Base-by-base conservation (phyloP, 768 basidiomycete species). In the Pleurotus eryngii region DNA sequence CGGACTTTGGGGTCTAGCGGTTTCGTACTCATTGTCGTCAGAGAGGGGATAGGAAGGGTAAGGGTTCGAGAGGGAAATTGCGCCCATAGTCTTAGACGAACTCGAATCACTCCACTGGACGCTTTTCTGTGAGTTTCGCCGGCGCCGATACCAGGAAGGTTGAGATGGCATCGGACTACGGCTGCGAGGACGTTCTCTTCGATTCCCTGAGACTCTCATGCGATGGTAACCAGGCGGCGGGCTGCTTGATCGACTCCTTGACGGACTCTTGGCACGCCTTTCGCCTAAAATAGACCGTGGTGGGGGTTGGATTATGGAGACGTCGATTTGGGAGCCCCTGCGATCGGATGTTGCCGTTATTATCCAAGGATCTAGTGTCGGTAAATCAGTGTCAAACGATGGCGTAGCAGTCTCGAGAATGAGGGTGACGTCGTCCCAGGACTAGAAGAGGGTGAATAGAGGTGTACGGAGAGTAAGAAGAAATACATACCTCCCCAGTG, bases 401-500 rank as follows among this genome's bases (percentile, higher is more conserved):
- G 67, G 67, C 1, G 62, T 57, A 4, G 59, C 59, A 18, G 67
- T 68, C 45, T 68, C 65, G 14, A 68, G 50, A 8, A 59, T 59
- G 5, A 66, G 56, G 0, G 61, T 56, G 3, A 63, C 62, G 49
- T 65, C 59, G 5, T 65, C 57, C 65, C 65, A 66, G 1, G 63
- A 56, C 65, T 68, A 49, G 42, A 17, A 30, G 22, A 30, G n/a
- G 12, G n/a, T 35, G 30, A 35, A 22, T 5, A 4, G 42, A 22
- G 27, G 18, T 7, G 39, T 54, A 17, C 7, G 9, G n/a, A 54
- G 24, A 17, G n/a, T 12, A 11, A n/a, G 18, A 12, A 20, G 42
- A 15, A n/a, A 18, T 30, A 43, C 59, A 12, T 49, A 72, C 77
- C 68, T 79, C 77, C 17, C 73, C 76, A 0, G 76, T 76, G 22